These are phyloP conservation scores for Suhomyces pyralidae DNA, from an alignment of 805 yeast genomes.

Conservation along the genomic window DNA sequence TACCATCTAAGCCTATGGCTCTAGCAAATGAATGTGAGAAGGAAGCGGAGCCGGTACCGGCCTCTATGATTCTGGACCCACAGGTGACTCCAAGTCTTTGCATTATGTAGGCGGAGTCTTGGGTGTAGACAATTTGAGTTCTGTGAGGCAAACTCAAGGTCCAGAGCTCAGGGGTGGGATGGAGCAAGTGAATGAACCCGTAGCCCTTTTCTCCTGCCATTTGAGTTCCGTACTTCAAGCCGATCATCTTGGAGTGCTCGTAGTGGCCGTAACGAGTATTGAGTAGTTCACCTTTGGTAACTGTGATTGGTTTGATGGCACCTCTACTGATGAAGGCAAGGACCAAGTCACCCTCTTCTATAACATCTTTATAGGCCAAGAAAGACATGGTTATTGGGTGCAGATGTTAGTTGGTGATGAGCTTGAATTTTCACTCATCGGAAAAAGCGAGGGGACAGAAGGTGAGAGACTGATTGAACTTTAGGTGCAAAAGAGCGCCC, in stretches of 20 bases:
- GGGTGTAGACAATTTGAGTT: slow-evolving; percentile 96
- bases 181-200: slow-evolving; percentile 83
- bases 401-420: neutral
- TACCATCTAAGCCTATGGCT: slow-evolving; percentile 60
- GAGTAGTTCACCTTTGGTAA: slow-evolving; percentile 56
- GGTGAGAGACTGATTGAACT: too few relatives aligned
- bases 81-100: slow-evolving; percentile 74
- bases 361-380: slow-evolving; percentile 56
- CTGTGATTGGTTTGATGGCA: slow-evolving; percentile 68
- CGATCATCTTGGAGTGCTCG: slow-evolving; percentile 81
- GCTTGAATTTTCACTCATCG: neutral
- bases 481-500: too few relatives aligned
- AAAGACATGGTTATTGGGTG: slow-evolving; percentile 41
- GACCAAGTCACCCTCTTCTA: slow-evolving; percentile 84
- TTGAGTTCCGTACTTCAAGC: slow-evolving; percentile 79
- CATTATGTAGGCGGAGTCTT: slow-evolving; percentile 87
- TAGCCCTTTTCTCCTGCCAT: slow-evolving; percentile 69
- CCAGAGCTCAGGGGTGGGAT: slow-evolving; percentile 96
- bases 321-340: slow-evolving; percentile 83
- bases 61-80: slow-evolving; percentile 83
- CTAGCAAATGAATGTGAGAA: slow-evolving; percentile 91
- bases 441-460: neutral
- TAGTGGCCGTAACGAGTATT: slow-evolving; percentile 90
- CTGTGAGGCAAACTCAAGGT: slow-evolving; percentile 93
- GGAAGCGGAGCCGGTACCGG: slow-evolving; percentile 97